Base-by-base conservation (phyloP, 345 rosid species). In the Syzygium aromaticum region DNA sequence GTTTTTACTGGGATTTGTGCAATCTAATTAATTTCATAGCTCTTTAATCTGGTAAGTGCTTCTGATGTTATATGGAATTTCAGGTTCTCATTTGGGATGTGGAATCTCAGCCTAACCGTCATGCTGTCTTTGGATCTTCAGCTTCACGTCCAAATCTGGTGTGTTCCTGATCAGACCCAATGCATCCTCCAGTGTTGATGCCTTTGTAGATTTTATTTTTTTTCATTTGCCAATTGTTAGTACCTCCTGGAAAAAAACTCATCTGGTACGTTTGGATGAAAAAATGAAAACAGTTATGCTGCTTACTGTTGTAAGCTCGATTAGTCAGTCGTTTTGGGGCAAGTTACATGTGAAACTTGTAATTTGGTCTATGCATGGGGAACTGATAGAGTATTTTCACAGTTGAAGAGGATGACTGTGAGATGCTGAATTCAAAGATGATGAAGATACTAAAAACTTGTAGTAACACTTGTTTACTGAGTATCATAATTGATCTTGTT, bases 21-120 rank as follows among this genome's bases (percentile, higher is more conserved):
- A 16, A 28, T 56, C 59, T 85, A 22, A 11, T 16, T 30, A 30
- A 51, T 22, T 28, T 49, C 38, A 14, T 73, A 64, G 22, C 78
- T 67, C 14, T n/a, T 52, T 51, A 67, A 73, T 49, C 78, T 87
- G 52, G 86, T 85, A 38, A 54, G 77, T 89, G 28, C 89, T 84
- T 83, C 57, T 51, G 27, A 21, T 80, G 25, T 89, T 84, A 88
- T 90, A 16, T 84, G 84, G 86, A 87, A 90, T 85, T 87, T 87
- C 91, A 98, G 99, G 98, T 98, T 91, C 98, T 96, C 88, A 93
- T 98, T 86, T 98, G 99, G 99, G 99, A 98, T 88, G 98, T 98
- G 84, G 99, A 96, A 91, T 94, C 99, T 86, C 99, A 98, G 91
- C 99, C 99, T 64, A 98, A 95, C 88, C 98, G 99, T 67, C 99